These are phyloP conservation scores for Mycena capillaripes DNA, from an alignment of 768 basidiomycete species.

Conservation along the genomic window DNA sequence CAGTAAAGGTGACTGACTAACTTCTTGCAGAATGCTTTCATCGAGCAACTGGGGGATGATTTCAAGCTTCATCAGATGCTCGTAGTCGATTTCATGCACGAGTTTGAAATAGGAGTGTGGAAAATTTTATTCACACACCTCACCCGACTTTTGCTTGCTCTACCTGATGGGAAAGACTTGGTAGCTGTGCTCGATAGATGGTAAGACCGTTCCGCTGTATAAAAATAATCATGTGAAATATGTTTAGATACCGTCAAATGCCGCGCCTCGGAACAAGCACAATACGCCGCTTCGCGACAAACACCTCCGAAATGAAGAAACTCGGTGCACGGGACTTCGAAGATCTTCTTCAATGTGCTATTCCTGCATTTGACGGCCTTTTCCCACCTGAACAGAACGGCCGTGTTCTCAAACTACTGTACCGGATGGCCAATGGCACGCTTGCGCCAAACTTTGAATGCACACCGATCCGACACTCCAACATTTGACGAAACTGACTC, in stretches of 20 bases:
- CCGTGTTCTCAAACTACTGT: slow-evolving; percentile 45
- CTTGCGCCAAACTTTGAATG: slow-evolving; percentile 52
- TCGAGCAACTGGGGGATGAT: slow-evolving; percentile 32
- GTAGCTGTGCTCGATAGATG: slow-evolving; percentile 41
- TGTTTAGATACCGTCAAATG: slow-evolving; percentile 35
- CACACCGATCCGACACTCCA: slow-evolving; percentile 50
- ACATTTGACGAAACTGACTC: slow-evolving; percentile 39
- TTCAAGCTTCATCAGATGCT: slow-evolving; percentile 46
- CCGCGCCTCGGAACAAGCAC: slow-evolving; percentile 36
- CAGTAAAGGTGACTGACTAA: neutral
- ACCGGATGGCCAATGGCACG: slow-evolving; percentile 50
- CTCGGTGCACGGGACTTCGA: slow-evolving; percentile 48
- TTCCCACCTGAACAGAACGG: slow-evolving; percentile 42
- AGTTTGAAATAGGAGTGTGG: slow-evolving; percentile 55
- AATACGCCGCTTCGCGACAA: slow-evolving; percentile 43
- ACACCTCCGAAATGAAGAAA: slow-evolving; percentile 45
- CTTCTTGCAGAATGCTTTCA: slow-evolving; percentile 53
- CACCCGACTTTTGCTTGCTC: slow-evolving; percentile 47
- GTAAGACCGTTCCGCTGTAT: slow-evolving; percentile 21
- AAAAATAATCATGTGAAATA: neutral
- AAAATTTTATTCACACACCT: slow-evolving; percentile 52
- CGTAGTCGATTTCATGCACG: slow-evolving; percentile 54
- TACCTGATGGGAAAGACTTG: slow-evolving; percentile 24
- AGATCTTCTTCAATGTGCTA: slow-evolving; percentile 50
- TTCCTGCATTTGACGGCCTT: slow-evolving; percentile 51